Base-by-base conservation (phyloP, 2,329 filamentous ascomycete species). In the Fusarium dimerum region DNA sequence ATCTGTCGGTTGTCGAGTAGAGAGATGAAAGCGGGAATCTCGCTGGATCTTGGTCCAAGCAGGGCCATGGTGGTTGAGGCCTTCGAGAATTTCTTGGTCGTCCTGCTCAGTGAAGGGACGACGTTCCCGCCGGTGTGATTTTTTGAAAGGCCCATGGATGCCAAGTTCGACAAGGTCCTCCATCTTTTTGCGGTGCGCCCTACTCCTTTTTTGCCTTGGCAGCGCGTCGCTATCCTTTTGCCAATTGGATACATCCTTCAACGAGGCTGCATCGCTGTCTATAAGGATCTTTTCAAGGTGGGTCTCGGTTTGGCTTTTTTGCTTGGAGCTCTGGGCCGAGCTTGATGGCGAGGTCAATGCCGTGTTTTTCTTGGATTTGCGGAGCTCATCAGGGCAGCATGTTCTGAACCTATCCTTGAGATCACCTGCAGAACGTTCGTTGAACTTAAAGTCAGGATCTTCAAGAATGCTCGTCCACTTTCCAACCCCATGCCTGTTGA, bases 381-480 rank as follows among this genome's bases (percentile, higher is more conserved):
- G 78, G 38, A 87, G 73, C 65, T 87, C 84, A 34, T 78, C 77
- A 0, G 84, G 84, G 55, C 84, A 87, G 64, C 84, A 87, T 4
- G 84, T 87, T 45, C 84, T 77, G 63, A 87, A 87, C 12, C 85
- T 76, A 66, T 87, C 84, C 65, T 87, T 87, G 46, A 87, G 67
- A 62, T 87, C 84, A 9, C 82, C 82, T 5, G 83, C 82, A 2
- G 80, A 82, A 52, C 85, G 78, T 15, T 76, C 77, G 60, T 85
- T 83, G 70, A 87, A 87, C 11, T 68, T 75, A 63, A 85, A 87
- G 40, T 78, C 78, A 0, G 77, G 68, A 54, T 87, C 85, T 45
- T 85, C 82, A 20, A 87, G 70, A 32, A 87, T 87, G 50, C 76
- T 80, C 9, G 82, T 85, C 84, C 84, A 87, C 60, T 82, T 84